Evolutionary conservation across 768 basidiomycete genomes (phyloP).

Genomic region (Boletus sp.): DNA sequence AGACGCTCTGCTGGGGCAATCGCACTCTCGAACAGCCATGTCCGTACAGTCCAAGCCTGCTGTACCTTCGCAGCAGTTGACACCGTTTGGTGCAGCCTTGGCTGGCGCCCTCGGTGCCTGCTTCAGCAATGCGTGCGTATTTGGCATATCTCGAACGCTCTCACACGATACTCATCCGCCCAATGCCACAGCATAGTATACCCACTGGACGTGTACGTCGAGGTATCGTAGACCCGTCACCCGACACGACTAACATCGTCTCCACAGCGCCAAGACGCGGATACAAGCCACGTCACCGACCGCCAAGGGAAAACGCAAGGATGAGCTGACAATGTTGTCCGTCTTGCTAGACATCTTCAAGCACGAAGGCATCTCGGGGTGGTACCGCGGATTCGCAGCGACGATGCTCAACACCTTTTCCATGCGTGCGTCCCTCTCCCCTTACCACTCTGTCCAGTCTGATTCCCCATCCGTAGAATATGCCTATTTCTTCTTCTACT

Average conservation of each 20-base stretch:
- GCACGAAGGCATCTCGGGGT: constrained; percentile 78
- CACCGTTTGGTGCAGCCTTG: constrained; percentile 85
- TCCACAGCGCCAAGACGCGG: constrained; percentile 81
- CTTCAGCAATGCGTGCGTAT: constrained; percentile 85
- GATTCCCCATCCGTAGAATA: constrained; percentile 62
- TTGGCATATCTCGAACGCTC: not conserved
- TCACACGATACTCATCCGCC: constrained; percentile 4
- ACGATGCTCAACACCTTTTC: constrained; percentile 99
- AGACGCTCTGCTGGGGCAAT: not conserved
- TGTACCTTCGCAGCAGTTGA: constrained; percentile 63
- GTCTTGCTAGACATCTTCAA: constrained; percentile 71
- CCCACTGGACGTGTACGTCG: constrained; percentile 86
- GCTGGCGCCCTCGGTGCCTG: constrained; percentile 93
- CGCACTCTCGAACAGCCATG: constrained; percentile 26
- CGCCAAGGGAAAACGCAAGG: constrained; percentile 51
- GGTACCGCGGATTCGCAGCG: constrained; percentile 90
- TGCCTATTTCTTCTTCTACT: constrained; percentile 99
- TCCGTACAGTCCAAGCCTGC: constrained; percentile 44
- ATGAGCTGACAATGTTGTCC: constrained; percentile 53
- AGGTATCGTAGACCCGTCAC: not conserved
- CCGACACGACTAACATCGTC: constrained; percentile 6
- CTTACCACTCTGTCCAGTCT: not conserved
- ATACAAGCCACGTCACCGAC: constrained; percentile 78
- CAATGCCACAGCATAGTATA: constrained; percentile 72
- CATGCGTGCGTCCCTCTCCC: constrained; percentile 60